Evolutionary conservation across 2,329 filamentous ascomycete species (phyloP), one percentile per base, ranked within the genome.

Genomic region (Clarireedia monteithiana): DNA sequence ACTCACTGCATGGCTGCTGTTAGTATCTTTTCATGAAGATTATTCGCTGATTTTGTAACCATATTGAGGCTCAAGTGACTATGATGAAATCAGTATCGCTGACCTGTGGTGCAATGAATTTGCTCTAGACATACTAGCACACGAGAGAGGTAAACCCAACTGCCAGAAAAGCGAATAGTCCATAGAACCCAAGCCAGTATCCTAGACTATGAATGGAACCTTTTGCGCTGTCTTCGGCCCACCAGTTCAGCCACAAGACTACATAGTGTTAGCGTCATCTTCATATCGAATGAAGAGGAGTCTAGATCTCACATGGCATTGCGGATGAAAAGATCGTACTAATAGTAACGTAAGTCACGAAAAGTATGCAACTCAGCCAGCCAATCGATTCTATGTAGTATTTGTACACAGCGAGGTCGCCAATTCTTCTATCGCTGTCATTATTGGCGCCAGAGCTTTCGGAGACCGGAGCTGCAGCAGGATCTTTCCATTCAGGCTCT

Each of bases 1-100:
- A 42, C 39, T 42, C 17, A 42, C 39, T 20, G 39, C 39, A 61
- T 55, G 5, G 79, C 76, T 2, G 77, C 78, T 14, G 69, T 69
- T 6, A 81, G 66, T 0, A 81, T 67, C 39, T 67, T 73, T 55
- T 69, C 69, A 58, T 82, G 79, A 56, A 81, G 76, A 36, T 61
- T 70, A 15, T 27, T 23, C 17, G 26, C 17, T 23, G 49, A 51
- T n/a, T 14, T 51, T 15, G 26, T 27, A 30, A 44, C 36, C 14
- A 51, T 34, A n/a, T 27, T 51, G 38, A 80, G 75, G 42, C 79
- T 73, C 77, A 2, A 87, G 14, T 50, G 48, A 24, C 34, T 40
- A 27, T 23, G 12, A 48, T 48, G 4, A 48, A 12, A 36, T 48
- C 36, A 48, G 47, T 36, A 23, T 36, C 10, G 27, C 3, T 20